Base-by-base conservation (phyloP, 192 early-diverging fungal genomes). In the Coemansia sp. region DNA sequence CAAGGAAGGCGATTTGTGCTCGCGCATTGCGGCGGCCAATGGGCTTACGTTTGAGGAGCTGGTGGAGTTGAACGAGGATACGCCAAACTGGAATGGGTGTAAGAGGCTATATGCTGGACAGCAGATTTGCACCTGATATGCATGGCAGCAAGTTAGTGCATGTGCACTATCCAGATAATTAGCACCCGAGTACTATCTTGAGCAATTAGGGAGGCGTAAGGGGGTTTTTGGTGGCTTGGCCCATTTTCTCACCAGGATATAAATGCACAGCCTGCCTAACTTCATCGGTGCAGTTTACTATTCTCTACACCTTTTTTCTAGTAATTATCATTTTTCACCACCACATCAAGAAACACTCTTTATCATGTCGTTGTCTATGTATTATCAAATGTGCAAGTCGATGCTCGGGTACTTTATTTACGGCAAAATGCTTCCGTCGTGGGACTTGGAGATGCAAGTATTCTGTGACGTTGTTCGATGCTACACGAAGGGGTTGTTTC, bases 1-100 rank as follows among this genome's bases (percentile, higher is more conserved):
- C 12, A 67, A 62, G 34, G 69, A 64, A 14, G 75, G 70, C 10
- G 75, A 78, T 14, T 17, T 72, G 69, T 78, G 75, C 59, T 65
- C 69, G 6, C 31, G n/a, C 8, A 78, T 78, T 42, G 69, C 70
- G 1, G 28, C 25, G 0, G 9, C 60, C 2, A 46, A 66, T 47
- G 58, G 34, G 1, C 49, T 72, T 22, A 67, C 75, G 8, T 53
- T 72, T 11, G 22, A 26, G 3, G 37, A 71, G 28, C 56, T 78
- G 2, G 10, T 72, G 4, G 37, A 65, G 19, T 14, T 65, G 11
- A 78, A 78, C 37, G 34, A 52, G 19, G 8, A 42, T 4, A 14
- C 20, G 19, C 56, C 66, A 5, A 12, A 5, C 5, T 78, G 75
- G 75, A 55, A 36, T 4, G 75, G 75, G 7, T 78, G 75, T 26